Percentiles rank a stretch among this genome's conserved stretches.
These are phyloP conservation scores for Harringtonia aguacate DNA, from an alignment of 2,329 filamentous ascomycete species.

Conservation along the genomic window DNA sequence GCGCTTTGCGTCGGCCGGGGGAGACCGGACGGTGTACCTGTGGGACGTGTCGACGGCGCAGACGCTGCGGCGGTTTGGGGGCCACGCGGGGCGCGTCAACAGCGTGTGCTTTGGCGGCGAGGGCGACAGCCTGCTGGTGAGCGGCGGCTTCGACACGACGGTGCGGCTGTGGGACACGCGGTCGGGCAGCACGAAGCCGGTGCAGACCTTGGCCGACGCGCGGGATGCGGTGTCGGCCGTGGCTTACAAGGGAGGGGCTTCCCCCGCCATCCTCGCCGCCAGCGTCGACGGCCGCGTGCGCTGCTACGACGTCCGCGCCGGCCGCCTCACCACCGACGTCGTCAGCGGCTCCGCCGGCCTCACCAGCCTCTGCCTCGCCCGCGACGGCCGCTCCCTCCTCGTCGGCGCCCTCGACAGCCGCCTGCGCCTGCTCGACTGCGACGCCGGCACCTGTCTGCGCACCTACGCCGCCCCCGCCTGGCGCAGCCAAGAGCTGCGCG, in stretches of 20 bases:
- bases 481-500: constrained; percentile 60
- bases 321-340: constrained; percentile 59
- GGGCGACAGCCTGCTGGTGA: constrained; percentile 61
- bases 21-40: constrained; percentile 82
- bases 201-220: constrained; percentile 66
- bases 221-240: constrained; percentile 53
- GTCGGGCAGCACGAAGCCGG: constrained; percentile 43
- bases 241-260: too few species aligned
- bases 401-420: constrained; percentile 67
- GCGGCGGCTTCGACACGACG: constrained; percentile 63
- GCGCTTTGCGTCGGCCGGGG: constrained; percentile 76
- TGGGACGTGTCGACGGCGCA: constrained; percentile 84
- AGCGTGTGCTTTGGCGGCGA: constrained; percentile 69
- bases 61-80: constrained; percentile 65
- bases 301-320: constrained; percentile 73
- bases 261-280: constrained; percentile 58
- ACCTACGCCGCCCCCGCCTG: constrained; percentile 43
- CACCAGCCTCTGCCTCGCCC: constrained; percentile 63
- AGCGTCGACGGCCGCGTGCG: constrained; percentile 79
- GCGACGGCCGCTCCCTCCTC: constrained; percentile 63
- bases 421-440: constrained; percentile 71
- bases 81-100: constrained; percentile 66
- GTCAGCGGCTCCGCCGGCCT: constrained; percentile 48
- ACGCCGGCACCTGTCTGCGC: constrained; percentile 61
- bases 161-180: constrained; percentile 68